Base-by-base conservation (phyloP, 768 basidiomycete species). In the Brasilioporus rufonigricans region DNA sequence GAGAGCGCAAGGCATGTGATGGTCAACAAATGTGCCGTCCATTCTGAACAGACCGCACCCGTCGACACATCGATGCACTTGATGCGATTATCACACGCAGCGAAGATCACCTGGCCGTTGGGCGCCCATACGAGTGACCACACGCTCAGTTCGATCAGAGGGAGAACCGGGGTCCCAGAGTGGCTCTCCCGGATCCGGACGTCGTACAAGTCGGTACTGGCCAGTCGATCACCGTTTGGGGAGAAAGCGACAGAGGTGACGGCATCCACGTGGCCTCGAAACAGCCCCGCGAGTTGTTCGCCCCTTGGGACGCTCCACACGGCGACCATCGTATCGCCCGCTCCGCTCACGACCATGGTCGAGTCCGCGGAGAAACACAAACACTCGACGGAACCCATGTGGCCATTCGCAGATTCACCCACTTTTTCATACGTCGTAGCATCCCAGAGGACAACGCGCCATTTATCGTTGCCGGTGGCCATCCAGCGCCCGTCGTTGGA, bases 1-100 rank as follows among this genome's bases (percentile, higher is more conserved):
- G 61, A 62, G 26, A 60, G 49, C 14, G 58, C 41, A 14, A 65
- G 41, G 23, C 27, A 50, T 1, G 26, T 44, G 29, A 66, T 55
- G 11, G 18, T 13, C 45, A 51, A 29, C 3, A 1, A 32, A 40
- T 65, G 59, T 0, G 56, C 58, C 14, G 9, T 47, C 44, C 64
- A 57, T 5, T 41, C 52, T 1, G 44, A 24, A 10, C 44, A 11
- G n/a, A 44, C 19, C 8, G 49, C 23, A 1, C 52, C 52, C n/a
- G 51, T 48, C 36, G 44, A 46, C 13, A 26, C 31, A 40, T 59
- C 45, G 13, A 59, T 47, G 46, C 33, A 27, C 18, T n/a, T 13
- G 18, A 58, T 43, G 2, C 16, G 39, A 13, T 44, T 24, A 10
- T 21, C 4, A 27, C 33, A 50, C 26, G 53, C 26, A 16, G 39